Evolutionary conservation across 805 yeast genomes (phyloP), one percentile per base, ranked within the genome.

Genomic region (Wickerhamiella azyma): DNA sequence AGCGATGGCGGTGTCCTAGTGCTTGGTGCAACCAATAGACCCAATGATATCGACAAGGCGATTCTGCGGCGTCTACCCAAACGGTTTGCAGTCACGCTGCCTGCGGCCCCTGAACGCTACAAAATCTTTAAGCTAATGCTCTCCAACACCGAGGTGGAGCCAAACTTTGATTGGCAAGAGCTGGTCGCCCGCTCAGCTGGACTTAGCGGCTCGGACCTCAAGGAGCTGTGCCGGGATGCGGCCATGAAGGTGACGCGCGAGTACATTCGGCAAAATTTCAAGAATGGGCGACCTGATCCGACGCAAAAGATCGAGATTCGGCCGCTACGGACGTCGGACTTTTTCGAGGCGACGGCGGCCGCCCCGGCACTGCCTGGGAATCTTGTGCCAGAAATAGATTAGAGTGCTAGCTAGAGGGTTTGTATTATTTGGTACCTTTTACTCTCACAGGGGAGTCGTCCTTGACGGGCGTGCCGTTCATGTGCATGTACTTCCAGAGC

Each of bases 11-110:
- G 94, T 40, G 74, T 92, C 4, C 66, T 89, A 67, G 85, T 89
- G 2, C 72, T 89, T 55, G 98, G 97, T 2, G 97, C 97, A 9
- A 89, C 98, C 0, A 89, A 89, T 61, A 70, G 98, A 52, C 86
- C 92, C 37, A 74, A 75, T 50, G 98, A 89, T 60, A 89, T 89
- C 39, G 98, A 89, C 59, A 73, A 75, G 50, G 98, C 98, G 1
- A 85, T 89, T 58, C 68, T 92, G 65, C 75, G 98, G 64, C 75
- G 98, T 59, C 71, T 89, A 76, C 96, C 97, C 6, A 89, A 89
- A 62, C 71, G 85, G 45, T 88, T 89, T 61, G 76, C 86, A 2
- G 78, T 92, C 17, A 70, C 74, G 1, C 70, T 81, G 54, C 97
- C 98, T 1, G 70, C 72, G 48, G 61, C 70, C 1, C 67, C 62